Evolutionary conservation across 2,329 filamentous ascomycete species (phyloP).

Genomic region (Rugonectria rugulosa): DNA sequence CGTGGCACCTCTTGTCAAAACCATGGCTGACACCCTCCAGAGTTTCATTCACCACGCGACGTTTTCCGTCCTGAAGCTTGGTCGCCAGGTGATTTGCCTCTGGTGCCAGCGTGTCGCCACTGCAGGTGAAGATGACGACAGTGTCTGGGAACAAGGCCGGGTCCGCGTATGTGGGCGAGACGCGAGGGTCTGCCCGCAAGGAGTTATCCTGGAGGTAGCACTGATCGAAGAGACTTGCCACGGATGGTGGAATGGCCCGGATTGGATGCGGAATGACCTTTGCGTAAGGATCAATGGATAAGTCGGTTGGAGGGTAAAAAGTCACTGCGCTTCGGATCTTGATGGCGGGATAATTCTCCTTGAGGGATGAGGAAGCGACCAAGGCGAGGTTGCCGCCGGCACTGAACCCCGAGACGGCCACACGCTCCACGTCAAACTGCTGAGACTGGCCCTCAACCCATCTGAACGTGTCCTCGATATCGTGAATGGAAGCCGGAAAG

Average conservation of each 20-base stretch:
- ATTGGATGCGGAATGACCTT: neutral
- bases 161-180: neutral
- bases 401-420: constrained; percentile 55
- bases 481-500: constrained; percentile 45
- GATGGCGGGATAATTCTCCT: neutral
- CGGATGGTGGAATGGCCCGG: neutral
- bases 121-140: neutral
- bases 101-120: neutral
- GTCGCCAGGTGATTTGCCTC: neutral
- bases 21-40: neutral
- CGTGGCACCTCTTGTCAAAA: neutral
- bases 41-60: neutral
- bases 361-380: neutral
- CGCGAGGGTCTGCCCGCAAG: neutral
- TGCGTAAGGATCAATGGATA: neutral
- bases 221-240: neutral
- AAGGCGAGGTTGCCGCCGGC: constrained; percentile 45
- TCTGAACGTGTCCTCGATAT: constrained; percentile 45
- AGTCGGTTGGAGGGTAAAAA: neutral
- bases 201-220: neutral
- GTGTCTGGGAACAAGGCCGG: neutral
- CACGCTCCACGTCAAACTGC: constrained; percentile 40
- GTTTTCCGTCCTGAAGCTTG: neutral
- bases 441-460: constrained; percentile 39
- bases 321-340: neutral